Base-by-base conservation (phyloP, 2,329 filamentous ascomycete species). In the Chrysoporthe cubensis region DNA sequence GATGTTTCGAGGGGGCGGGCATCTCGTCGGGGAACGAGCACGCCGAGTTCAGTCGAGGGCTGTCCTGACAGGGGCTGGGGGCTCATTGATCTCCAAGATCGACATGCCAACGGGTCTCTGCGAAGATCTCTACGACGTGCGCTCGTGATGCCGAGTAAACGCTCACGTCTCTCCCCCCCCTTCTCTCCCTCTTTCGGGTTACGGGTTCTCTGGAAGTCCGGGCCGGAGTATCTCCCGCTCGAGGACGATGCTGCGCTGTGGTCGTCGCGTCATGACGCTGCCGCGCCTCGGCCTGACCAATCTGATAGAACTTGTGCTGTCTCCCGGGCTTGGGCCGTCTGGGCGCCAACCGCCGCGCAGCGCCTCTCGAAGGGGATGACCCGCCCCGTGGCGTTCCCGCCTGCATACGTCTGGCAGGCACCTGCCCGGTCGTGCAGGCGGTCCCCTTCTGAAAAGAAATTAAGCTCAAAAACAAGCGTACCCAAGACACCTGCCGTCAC, bases 391-490 rank as follows among this genome's bases (percentile, higher is more conserved):
- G 44, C 14, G 8, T 13, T 18, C 44, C 44, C 44, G 52, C 16
- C 9, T 16, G 9, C 50, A 54, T 13, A 16, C n/a, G 8, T 34
- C 34, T 40, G 54, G 26, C 26, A 26, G 26, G 26, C 8, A 37
- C 32, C 54, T 34, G 26, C 14, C 16, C 14, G 32, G 54, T n/a
- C 13, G 6, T 7, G 14, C 6, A 37, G 26, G 3, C 34, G 4
- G 18, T 18, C 34, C 44, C 13, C 11, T 14, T 18, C 3, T 18
- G 32, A 18, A 34, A 14, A n/a, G n/a, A 37, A 26, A 26, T 26
- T 57, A 57, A 57, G 54, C 54, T 37, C 54, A 57, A 40, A 57
- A 57, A 57, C 16, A 57, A 57, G 54, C 54, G 32, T 57, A 37
- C 40, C 34, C 13, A 40, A 57, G 14, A 57, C 54, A 9, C 34